Base-by-base conservation (phyloP, 371 early-diverging fungal genomes). In the Mucor saturninus region DNA sequence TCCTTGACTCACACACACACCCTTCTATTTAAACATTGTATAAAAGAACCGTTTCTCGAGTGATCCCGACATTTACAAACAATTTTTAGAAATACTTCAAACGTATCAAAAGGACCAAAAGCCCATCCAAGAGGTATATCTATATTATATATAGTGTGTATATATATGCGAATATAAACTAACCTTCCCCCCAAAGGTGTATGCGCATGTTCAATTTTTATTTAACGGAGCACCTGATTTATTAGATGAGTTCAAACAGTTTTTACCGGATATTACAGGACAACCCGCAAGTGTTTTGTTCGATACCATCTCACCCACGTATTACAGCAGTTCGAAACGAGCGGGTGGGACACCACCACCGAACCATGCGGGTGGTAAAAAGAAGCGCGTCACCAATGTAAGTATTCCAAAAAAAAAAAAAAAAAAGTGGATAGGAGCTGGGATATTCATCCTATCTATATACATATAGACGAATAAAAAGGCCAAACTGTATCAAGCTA, bases 161-260 rank as follows among this genome's bases (percentile, higher is more conserved):
- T 21, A 21, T 21, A 21, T 21, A 21, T 21, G 21, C 21, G 21
- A 21, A 21, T 21, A 21, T 21, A 21, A 1, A 1, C 21, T 21
- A 21, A 21, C 21, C 21, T 21, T n/a, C n/a, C n/a, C n/a, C n/a
- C n/a, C n/a, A n/a, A 31, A 86, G 88, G 97, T 98, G 0, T 97
- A 96, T 73, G 84, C 89, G 0, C 93, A 95, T 70, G 95, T 98
- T 13, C 89, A 92, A 55, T 71, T 83, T 11, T 72, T 98, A 46
- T 97, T 98, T 71, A 83, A 88, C 39, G 83, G 80, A 10, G 93
- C 93, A 0, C 89, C 91, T 0, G 98, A 98, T 75, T 76, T 98
- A 45, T 69, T 98, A 56, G 95, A 93, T 39, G 98, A 98, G 73
- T 98, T 98, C 71, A 95, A 94, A 75, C 95, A 95, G 68, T 99